phyloP scores from a whole-genome alignment of 257 asterid species.

The Leptodermis oblonga region DNA sequence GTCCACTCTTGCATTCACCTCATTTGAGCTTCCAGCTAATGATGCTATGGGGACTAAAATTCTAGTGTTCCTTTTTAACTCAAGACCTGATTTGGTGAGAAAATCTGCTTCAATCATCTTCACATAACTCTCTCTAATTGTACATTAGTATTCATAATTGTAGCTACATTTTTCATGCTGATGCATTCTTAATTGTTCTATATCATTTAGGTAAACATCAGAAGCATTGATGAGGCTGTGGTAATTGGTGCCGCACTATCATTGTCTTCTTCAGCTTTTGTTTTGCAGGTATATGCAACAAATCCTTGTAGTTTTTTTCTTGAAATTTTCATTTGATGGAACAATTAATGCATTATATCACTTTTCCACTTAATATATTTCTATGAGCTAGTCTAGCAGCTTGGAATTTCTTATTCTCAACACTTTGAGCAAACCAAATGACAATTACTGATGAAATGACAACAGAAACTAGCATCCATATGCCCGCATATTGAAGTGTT shows the following conservation, averaged over 20 bases:
- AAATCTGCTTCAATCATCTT: slow-evolving; percentile 6
- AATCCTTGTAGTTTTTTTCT: neutral
- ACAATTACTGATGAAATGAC: neutral
- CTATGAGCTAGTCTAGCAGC: neutral
- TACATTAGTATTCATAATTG: slow-evolving; percentile 3
- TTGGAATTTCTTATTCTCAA: neutral
- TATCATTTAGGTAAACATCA: slow-evolving; percentile 75
- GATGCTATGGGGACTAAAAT: slow-evolving; percentile 85
- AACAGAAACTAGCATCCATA: neutral
- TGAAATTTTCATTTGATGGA: neutral
- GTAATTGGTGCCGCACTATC: slow-evolving; percentile 99
- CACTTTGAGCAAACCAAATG: neutral
- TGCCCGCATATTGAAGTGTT: neutral
- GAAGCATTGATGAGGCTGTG: slow-evolving; percentile 97
- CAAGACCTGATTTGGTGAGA: slow-evolving; percentile 94
- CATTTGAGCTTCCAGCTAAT: slow-evolving; percentile 98
- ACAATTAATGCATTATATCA: neutral
- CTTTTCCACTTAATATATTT: neutral
- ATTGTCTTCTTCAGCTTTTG: slow-evolving; percentile 96
- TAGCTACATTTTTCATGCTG: slow-evolving; percentile 14
- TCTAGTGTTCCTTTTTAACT: slow-evolving; percentile 86
- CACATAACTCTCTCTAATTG: neutral
- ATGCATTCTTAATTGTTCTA: slow-evolving; percentile 12
- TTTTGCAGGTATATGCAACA: slow-evolving; percentile 68
- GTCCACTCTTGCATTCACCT: slow-evolving; percentile 91